A percentile compares a stretch with the other conserved stretches of the same genome.
phyloP scores from a whole-genome alignment of 2,329 filamentous ascomycete genomes.

The Fusarium citri region DNA sequence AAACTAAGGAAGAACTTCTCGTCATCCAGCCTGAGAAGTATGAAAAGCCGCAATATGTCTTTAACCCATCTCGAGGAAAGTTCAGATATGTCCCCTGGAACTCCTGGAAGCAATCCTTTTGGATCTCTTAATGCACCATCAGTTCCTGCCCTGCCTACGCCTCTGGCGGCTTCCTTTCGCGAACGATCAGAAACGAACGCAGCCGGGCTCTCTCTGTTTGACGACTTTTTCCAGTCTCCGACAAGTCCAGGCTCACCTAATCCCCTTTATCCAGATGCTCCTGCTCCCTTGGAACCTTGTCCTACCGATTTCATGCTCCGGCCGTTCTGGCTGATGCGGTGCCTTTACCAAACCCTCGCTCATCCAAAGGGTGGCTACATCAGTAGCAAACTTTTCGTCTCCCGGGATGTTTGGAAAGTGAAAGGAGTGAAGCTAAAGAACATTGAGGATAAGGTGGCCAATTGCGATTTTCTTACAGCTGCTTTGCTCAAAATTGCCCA shows the following conservation, averaged over 20 bases:
- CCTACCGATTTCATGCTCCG: conserved; percentile 89
- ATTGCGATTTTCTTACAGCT: conserved; percentile 90
- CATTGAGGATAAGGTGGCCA: conserved; percentile 91
- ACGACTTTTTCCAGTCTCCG: conserved; percentile 81
- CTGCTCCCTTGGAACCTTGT: conserved; percentile 87
- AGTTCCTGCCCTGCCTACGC: conserved; percentile 74
- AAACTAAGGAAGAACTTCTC: conserved; percentile 75
- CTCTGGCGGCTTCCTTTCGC: conserved; percentile 71
- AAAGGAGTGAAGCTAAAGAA: conserved; percentile 93
- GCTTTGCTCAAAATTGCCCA: conserved; percentile 84
- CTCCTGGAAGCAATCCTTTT: conserved; percentile 78
- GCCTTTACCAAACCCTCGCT: conserved; percentile 89
- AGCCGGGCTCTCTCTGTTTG: conserved; percentile 81
- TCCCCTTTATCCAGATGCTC: conserved; percentile 70
- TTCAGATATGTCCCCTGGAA: conserved; percentile 77
- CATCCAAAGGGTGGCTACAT: conserved; percentile 93
- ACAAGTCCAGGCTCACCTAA: conserved; percentile 74
- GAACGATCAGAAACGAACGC: conserved; percentile 68
- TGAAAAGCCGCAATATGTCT: conserved; percentile 81
- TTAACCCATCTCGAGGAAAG: conserved; percentile 69
- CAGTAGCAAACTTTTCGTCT: conserved; percentile 90
- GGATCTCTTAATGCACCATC: conserved; percentile 61
- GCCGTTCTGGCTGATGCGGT: conserved; percentile 98
- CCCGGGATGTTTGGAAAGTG: conserved; percentile 92
- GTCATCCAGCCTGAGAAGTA: conserved; percentile 75